Evolutionary conservation across 225 moss, liverwort and hornwort genomes (phyloP).

Genomic region (Sphagnum tenellum): DNA sequence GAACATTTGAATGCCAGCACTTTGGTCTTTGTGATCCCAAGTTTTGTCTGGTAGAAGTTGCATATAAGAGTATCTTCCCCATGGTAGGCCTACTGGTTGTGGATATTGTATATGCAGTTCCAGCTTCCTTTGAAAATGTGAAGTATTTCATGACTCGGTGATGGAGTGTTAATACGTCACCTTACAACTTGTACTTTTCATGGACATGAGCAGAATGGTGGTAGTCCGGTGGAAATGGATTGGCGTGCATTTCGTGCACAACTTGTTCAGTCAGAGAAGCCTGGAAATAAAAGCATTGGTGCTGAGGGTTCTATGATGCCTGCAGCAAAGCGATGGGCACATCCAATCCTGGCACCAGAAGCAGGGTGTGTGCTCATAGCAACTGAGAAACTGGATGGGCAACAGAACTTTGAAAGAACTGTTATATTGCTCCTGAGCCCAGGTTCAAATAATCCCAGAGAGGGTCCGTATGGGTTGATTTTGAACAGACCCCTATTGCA

Average conservation of each 20-base stretch:
- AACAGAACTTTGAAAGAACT: constrained; percentile 39
- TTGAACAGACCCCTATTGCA: constrained; percentile 35
- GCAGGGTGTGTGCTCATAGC: constrained; percentile 45
- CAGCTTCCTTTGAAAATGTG: no score
- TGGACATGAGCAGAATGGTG: no score
- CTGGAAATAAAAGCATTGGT: neutral
- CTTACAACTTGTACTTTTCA: no score
- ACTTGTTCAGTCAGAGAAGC: constrained; percentile 27
- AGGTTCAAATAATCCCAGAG: constrained; percentile 30
- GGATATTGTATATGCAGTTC: no score
- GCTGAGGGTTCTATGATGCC: neutral
- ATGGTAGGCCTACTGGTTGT: no score
- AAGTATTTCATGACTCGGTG: no score
- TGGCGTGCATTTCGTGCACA: constrained; percentile 41
- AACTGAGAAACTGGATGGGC: constrained; percentile 47
- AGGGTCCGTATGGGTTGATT: constrained; percentile 49
- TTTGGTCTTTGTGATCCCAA: no score
- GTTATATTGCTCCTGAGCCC: constrained; percentile 37
- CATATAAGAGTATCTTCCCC: no score
- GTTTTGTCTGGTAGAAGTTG: no score
- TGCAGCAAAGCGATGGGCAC: constrained; percentile 21
- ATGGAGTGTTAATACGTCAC: no score
- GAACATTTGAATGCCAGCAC: no score
- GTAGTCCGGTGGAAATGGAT: constrained; percentile 15
- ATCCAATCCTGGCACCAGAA: constrained; percentile 42